Evolutionary conservation across 441 rosid genomes (phyloP).

Genomic region (Pelargonium australe): DNA sequence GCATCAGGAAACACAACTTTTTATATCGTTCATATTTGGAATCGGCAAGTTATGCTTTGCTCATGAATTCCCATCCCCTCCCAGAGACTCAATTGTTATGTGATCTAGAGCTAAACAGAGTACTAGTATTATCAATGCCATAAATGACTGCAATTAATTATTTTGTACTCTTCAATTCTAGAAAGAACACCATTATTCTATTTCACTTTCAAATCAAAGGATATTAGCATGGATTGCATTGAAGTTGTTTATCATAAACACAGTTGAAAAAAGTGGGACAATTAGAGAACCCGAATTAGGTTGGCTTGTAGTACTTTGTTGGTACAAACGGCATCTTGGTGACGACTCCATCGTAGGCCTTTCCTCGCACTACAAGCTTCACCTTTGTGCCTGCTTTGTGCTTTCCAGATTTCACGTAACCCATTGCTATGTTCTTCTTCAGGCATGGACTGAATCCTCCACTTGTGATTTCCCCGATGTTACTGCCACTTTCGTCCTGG

Average conservation of each 20-base stretch:
- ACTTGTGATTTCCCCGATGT: slow-evolving; percentile 91
- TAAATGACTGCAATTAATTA: no score
- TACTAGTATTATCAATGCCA: no score
- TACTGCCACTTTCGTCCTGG: slow-evolving; percentile 57
- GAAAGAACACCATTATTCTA: not conserved
- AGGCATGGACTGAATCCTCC: slow-evolving; percentile 95
- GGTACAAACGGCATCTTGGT: slow-evolving; percentile 96
- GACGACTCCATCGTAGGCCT: slow-evolving; percentile 68
- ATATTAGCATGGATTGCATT: slow-evolving; percentile 9
- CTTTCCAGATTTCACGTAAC: slow-evolving; percentile 79
- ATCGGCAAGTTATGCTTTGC: not conserved
- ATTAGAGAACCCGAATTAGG: slow-evolving; percentile 20
- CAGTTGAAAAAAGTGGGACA: slow-evolving; percentile 4
- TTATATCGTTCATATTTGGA: not conserved
- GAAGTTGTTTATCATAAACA: slow-evolving; percentile 14
- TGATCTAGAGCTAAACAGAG: no score
- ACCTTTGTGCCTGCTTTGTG: slow-evolving; percentile 82
- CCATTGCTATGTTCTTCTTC: slow-evolving; percentile 96
- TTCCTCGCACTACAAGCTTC: slow-evolving; percentile 73
- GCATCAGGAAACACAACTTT: not conserved
- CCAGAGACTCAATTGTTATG: no score
- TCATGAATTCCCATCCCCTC: not conserved
- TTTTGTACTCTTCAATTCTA: not conserved
- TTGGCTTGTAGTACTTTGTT: slow-evolving; percentile 83
- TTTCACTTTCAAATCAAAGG: not conserved